These are phyloP conservation scores for Rhododendron griersonianum DNA, from an alignment of 148 eudicot genomes.

Conservation along the genomic window DNA sequence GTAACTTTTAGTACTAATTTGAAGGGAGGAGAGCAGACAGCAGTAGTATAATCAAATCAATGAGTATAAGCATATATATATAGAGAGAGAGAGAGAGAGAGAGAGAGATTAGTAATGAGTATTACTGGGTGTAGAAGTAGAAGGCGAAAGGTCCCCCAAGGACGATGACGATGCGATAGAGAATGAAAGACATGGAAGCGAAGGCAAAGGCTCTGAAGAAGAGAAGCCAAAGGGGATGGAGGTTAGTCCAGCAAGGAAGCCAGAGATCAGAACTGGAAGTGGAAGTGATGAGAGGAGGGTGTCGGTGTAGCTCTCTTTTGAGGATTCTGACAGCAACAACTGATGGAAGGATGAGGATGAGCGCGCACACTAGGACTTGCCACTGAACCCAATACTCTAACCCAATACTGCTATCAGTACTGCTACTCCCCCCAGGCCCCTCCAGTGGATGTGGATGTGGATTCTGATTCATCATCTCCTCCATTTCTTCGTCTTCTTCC, in stretches of 20 bases:
- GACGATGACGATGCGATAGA: constrained; percentile 32
- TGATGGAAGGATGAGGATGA: constrained; percentile 51
- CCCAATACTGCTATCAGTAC: constrained; percentile 12
- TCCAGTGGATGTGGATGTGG: not conserved
- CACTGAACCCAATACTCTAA: constrained; percentile 62
- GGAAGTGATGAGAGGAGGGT: not conserved
- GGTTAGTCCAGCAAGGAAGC: constrained; percentile 72
- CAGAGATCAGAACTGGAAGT: constrained; percentile 34
- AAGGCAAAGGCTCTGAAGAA: constrained; percentile 57
- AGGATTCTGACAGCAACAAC: constrained; percentile 24
- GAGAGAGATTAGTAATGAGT: too few relatives aligned
- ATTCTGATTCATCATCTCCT: constrained; percentile 4
- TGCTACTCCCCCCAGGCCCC: not conserved
- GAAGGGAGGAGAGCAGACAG: not conserved
- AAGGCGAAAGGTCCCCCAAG: constrained; percentile 62
- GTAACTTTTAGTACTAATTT: not conserved
- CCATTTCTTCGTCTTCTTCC: not conserved
- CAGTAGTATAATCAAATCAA: too few relatives aligned
- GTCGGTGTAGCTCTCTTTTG: constrained; percentile 7
- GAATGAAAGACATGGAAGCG: constrained; percentile 49
- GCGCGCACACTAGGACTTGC: constrained; percentile 63
- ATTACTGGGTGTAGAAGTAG: constrained; percentile 86
- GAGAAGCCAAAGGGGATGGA: constrained; percentile 67
- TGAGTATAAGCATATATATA: too few relatives aligned
- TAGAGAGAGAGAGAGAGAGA: too few relatives aligned